Conservation (phyloP, 2,329 filamentous ascomycete species). For the Penicillium expansum region DNA sequence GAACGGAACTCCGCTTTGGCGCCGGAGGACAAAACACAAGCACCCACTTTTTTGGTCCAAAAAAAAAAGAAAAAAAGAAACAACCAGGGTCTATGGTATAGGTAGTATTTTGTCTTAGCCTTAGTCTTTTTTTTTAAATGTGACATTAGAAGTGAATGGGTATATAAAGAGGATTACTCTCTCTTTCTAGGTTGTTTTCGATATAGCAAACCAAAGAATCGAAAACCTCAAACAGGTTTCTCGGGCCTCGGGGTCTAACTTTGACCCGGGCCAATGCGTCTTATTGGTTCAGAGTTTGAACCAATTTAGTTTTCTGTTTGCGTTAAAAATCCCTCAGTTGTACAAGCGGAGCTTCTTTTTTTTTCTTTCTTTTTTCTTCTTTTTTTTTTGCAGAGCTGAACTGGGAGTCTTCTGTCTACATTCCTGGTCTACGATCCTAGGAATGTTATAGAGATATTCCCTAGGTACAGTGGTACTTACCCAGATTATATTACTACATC, state of each 20-base stretch:
- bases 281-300: neutral
- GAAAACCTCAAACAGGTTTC: neutral
- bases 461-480: neutral
- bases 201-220: neutral
- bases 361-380: neutral
- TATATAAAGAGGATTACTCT: neutral
- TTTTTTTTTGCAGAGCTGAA: no score
- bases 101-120: neutral
- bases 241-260: constrained; percentile 22
- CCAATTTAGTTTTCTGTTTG: constrained; percentile 7
- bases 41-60: constrained; percentile 4
- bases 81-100: neutral
- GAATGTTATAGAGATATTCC: neutral
- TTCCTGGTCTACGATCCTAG: neutral
- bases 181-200: neutral
- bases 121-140: neutral
- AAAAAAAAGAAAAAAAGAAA: no score
- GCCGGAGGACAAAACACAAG: neutral
- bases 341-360: neutral
- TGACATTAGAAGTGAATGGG: neutral
- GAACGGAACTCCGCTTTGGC: constrained; percentile 14
- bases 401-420: neutral
- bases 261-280: constrained; percentile 14
- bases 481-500: neutral
- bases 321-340: constrained; percentile 11